Percentiles rank a stretch among this genome's conserved stretches.
phyloP scores from a whole-genome alignment of 1,284 basidiomycete species.

The Ustilago nuda region DNA sequence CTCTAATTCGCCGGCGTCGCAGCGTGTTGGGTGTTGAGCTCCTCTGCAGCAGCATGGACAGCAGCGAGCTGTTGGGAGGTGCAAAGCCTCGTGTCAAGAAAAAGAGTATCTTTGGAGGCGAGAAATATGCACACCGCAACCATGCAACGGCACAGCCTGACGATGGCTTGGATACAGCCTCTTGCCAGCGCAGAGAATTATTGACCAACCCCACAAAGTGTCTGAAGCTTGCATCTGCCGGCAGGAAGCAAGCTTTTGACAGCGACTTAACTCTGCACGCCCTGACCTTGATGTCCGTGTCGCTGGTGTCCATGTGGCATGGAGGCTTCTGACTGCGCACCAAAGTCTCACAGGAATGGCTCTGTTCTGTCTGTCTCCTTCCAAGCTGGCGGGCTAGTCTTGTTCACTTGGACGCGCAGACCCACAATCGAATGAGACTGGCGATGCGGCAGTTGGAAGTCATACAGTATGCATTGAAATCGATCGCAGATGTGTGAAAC shows the following conservation, averaged over 20 bases:
- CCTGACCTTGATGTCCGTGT: background rate
- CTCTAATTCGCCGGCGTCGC: conserved; percentile 1
- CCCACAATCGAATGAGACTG: background rate
- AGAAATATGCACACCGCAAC: background rate
- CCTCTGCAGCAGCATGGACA: background rate
- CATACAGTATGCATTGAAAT: conserved; percentile 22
- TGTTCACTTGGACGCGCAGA: background rate
- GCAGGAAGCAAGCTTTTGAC: background rate
- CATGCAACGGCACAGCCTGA: background rate
- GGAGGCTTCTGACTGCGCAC: background rate
- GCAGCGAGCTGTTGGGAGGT: background rate
- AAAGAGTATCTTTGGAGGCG: conserved; percentile 1
- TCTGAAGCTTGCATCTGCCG: background rate
- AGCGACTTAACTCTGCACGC: background rate
- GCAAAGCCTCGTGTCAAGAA: background rate
- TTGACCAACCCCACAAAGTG: background rate
- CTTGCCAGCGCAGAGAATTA: background rate
- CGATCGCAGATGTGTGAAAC: conserved; percentile 15
- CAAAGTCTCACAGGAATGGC: background rate
- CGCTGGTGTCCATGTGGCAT: background rate
- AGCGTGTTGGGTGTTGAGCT: conserved; percentile 2
- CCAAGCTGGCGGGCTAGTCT: background rate
- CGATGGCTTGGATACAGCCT: conserved; percentile 3
- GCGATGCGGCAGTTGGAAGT: background rate
- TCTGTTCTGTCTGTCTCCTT: background rate